A percentile compares a stretch with the other conserved stretches of the same genome.
These are phyloP conservation scores for Colletotrichum echinochloae DNA, from an alignment of 2,329 filamentous ascomycete genomes.

Conservation along the genomic window DNA sequence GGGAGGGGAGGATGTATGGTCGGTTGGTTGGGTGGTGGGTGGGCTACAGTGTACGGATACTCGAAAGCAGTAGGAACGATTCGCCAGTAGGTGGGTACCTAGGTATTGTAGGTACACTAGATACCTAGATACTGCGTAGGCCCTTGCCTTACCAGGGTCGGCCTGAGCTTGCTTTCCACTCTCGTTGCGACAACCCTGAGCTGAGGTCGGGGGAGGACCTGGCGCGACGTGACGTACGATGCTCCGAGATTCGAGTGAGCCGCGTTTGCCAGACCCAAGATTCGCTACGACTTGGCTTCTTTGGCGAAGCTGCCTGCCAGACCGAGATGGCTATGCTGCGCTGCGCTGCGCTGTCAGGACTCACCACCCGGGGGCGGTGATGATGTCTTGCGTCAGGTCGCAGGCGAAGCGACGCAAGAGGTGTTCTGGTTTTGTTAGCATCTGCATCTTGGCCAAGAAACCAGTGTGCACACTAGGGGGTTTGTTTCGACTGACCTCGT, in stretches of 20 bases:
- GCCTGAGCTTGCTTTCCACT: slow-evolving; percentile 30
- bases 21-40: slow-evolving; percentile 24
- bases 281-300: not conserved
- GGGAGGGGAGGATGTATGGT: not conserved
- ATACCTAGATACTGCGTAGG: not conserved
- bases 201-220: not conserved
- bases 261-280: not conserved
- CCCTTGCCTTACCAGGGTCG: not conserved
- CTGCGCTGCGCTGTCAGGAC: slow-evolving; percentile 22
- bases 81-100: not conserved
- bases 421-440: slow-evolving; percentile 1
- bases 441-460: slow-evolving; percentile 27
- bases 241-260: not conserved
- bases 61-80: too few species aligned
- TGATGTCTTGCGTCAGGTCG: slow-evolving; percentile 16
- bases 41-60: too few species aligned
- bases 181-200: not conserved
- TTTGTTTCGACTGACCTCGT: slow-evolving; percentile 12
- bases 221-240: not conserved
- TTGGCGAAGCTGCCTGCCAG: not conserved
- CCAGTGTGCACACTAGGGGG: slow-evolving; percentile 8
- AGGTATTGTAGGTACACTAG: not conserved
- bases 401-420: slow-evolving; percentile 10
- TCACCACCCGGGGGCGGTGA: slow-evolving; percentile 20
- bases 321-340: not conserved